These are phyloP conservation scores for Chaetomium fimeti DNA, from an alignment of 495 filamentous ascomycete genomes.

Conservation along the genomic window DNA sequence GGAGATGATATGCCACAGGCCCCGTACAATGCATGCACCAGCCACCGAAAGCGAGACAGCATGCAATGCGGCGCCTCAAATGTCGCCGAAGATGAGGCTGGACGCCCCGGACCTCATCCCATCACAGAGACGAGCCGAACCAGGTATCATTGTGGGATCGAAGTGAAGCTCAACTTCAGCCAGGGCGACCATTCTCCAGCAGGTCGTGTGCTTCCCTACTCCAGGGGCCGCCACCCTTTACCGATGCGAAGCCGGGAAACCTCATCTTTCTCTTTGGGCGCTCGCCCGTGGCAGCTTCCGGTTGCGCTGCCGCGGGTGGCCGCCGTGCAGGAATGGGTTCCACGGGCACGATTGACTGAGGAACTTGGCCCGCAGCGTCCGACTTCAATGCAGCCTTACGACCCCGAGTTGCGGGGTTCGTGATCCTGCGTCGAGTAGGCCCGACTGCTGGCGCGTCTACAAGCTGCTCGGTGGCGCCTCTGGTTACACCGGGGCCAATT, in stretches of 20 bases:
- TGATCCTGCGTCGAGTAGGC: conserved; percentile 23
- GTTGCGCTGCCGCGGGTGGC: conserved; percentile 7
- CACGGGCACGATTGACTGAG: conserved; percentile 39
- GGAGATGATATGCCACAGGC: too few relatives aligned
- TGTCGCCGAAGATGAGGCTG: neutral
- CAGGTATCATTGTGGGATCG: too few relatives aligned
- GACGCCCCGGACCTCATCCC: neutral
- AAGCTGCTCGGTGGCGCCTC: conserved; percentile 1
- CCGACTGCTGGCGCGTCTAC: neutral
- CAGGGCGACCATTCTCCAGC: conserved; percentile 45
- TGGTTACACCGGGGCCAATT: neutral
- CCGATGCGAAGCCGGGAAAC: conserved; percentile 43
- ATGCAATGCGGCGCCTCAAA: neutral
- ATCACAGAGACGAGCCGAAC: neutral
- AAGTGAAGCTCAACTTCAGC: conserved; percentile 16
- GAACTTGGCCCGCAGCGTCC: conserved; percentile 48
- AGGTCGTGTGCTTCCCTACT: conserved; percentile 54
- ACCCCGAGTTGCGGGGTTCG: conserved; percentile 51
- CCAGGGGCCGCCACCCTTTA: conserved; percentile 50
- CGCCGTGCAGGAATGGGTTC: conserved; percentile 23
- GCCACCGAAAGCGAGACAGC: neutral
- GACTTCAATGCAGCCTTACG: conserved; percentile 50
- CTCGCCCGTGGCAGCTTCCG: conserved; percentile 19
- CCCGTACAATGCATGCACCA: neutral
- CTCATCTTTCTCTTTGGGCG: conserved; percentile 33